Evolutionary conservation across 306 rosid species (phyloP).

Genomic region (Myrica gale): DNA sequence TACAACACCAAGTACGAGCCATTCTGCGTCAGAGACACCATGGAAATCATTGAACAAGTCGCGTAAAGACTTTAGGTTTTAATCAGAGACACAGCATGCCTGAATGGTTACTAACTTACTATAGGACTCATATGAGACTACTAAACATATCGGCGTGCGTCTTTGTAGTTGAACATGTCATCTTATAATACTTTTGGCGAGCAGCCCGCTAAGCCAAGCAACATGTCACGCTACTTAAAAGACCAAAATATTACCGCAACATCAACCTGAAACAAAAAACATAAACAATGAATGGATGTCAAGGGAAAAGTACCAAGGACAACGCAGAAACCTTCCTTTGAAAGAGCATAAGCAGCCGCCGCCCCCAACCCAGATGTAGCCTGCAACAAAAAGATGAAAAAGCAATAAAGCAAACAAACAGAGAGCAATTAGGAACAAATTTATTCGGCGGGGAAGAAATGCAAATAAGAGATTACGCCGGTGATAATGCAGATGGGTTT

Average conservation of each 20-base stretch:
- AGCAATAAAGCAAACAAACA: neutral
- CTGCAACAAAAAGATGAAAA: conserved; percentile 33
- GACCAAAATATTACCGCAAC: no score
- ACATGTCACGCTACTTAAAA: no score
- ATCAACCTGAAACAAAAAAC: no score
- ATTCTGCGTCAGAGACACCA: neutral
- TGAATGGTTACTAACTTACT: neutral
- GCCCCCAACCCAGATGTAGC: conserved; percentile 95
- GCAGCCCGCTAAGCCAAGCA: neutral
- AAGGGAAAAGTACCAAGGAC: conserved; percentile 50
- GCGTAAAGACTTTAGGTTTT: neutral
- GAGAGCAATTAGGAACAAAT: conserved; percentile 2
- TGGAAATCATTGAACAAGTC: neutral
- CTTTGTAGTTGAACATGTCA: neutral
- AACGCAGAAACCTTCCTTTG: conserved; percentile 64
- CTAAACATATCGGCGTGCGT: neutral
- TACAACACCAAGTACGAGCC: neutral
- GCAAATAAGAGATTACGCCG: conserved; percentile 49
- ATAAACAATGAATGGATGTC: neutral
- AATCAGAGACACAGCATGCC: neutral
- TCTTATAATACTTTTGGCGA: neutral
- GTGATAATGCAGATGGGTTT: conserved; percentile 75
- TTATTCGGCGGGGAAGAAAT: neutral
- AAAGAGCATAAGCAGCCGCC: conserved; percentile 68
- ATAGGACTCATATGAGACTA: neutral